These are phyloP conservation scores for Ophiostoma triangulosporum DNA, from an alignment of 2,329 filamentous ascomycete species.

Conservation along the genomic window DNA sequence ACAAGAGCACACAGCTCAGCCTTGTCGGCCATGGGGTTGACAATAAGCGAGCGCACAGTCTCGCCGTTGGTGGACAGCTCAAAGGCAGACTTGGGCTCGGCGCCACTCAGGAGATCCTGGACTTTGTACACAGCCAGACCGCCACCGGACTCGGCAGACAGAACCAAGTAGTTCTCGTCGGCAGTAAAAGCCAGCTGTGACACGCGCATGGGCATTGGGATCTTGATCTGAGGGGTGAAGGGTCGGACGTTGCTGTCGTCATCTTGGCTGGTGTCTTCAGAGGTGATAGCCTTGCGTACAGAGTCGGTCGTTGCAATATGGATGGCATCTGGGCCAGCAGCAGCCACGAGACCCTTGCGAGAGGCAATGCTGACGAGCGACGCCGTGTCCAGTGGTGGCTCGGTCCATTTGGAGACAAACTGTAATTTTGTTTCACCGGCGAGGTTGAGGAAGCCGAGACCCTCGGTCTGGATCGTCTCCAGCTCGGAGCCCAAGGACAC, in stretches of 20 bases:
- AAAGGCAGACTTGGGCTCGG: constrained; percentile 45
- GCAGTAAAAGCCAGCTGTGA: constrained; percentile 84
- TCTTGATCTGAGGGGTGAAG: constrained; percentile 60
- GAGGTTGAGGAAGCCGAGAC: constrained; percentile 68
- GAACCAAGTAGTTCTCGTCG: constrained; percentile 72
- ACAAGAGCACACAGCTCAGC: constrained; percentile 70
- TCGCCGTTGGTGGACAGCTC: constrained; percentile 66
- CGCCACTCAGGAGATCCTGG: constrained; percentile 48
- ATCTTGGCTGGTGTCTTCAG: constrained; percentile 26
- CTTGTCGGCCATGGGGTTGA: constrained; percentile 65
- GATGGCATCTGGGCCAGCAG: constrained; percentile 70
- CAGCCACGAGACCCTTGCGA: constrained; percentile 67
- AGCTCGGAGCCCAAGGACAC: constrained; percentile 47
- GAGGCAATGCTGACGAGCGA: constrained; percentile 78
- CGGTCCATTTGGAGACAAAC: constrained; percentile 66
- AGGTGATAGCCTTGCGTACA: constrained; percentile 61
- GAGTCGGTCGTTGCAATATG: constrained; percentile 64
- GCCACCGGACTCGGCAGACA: constrained; percentile 69
- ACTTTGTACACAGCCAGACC: constrained; percentile 77
- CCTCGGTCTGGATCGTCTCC: constrained; percentile 71
- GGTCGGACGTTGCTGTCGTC: constrained; percentile 48
- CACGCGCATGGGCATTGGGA: constrained; percentile 60
- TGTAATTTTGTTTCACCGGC: constrained; percentile 72
- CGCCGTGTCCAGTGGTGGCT: constrained; percentile 59
- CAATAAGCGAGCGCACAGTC: constrained; percentile 57